Conservation (phyloP, 306 rosid species). For the Leucaena leucocephala region DNA sequence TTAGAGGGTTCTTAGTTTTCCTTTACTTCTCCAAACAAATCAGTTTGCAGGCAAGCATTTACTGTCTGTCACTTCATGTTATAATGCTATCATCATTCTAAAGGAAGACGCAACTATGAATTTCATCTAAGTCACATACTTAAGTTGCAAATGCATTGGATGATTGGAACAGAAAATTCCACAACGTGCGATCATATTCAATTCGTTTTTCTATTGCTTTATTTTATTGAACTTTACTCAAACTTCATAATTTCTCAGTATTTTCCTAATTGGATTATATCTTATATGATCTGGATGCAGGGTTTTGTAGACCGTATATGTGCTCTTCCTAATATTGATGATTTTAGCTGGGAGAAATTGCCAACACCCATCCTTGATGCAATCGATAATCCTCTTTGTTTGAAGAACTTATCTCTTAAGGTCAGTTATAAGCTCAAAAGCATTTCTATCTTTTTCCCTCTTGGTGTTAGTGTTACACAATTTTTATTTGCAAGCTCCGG, state of each 20-base stretch:
- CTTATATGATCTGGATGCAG: conserved; percentile 53
- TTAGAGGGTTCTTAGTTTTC: neutral
- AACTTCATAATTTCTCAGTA: neutral
- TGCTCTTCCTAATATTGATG: conserved; percentile 62
- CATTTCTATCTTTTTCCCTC: conserved; percentile 16
- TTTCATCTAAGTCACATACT: neutral
- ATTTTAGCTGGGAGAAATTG: conserved; percentile 62
- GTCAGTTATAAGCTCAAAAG: conserved; percentile 44
- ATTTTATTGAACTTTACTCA: neutral
- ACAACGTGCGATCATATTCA: neutral
- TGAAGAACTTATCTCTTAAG: conserved; percentile 80
- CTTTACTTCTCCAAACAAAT: neutral
- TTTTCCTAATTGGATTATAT: conserved; percentile 17
- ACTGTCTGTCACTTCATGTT: neutral
- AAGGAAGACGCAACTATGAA: neutral
- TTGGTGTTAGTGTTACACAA: conserved; percentile 26
- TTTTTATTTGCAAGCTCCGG: conserved; percentile 22
- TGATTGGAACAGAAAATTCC: neutral
- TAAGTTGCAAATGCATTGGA: neutral
- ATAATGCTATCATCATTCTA: neutral
- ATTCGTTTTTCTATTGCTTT: neutral
- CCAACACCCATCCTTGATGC: conserved; percentile 86
- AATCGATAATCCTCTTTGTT: conserved; percentile 76
- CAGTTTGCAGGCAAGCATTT: neutral
- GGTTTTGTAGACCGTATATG: conserved; percentile 44